phyloP scores from a whole-genome alignment of 2,329 filamentous ascomycete genomes.

The Botrytis squamosa region DNA sequence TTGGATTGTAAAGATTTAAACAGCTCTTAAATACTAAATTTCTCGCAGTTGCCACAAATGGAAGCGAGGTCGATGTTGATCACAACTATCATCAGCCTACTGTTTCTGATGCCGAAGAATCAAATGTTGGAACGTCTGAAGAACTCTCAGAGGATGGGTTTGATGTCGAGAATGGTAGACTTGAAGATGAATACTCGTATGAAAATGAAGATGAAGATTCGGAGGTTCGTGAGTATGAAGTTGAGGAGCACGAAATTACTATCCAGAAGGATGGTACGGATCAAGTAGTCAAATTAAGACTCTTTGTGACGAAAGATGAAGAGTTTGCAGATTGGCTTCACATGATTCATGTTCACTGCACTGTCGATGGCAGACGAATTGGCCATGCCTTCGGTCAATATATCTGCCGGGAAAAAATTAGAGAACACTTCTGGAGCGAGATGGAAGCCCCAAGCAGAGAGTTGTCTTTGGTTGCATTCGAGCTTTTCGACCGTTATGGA shows the following conservation, averaged over 20 bases:
- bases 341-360: conserved; percentile 23
- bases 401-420: conserved; percentile 33
- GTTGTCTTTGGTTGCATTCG: conserved; percentile 39
- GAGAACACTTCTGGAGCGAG: conserved; percentile 37
- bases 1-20: neutral
- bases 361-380: conserved; percentile 26
- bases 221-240: neutral
- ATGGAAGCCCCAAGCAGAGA: conserved; percentile 40
- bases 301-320: conserved; percentile 8
- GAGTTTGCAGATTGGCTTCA: conserved; percentile 25
- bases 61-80: neutral
- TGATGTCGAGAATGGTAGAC: neutral
- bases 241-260: neutral
- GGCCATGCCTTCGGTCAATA: conserved; percentile 32
- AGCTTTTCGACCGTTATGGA: conserved; percentile 43
- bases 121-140: neutral
- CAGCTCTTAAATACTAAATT: neutral
- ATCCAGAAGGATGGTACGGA: neutral
- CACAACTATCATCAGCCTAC: neutral
- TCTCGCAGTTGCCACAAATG: neutral
- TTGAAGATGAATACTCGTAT: neutral
- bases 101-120: neutral
- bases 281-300: neutral
- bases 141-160: neutral
- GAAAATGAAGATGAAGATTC: neutral